Evolutionary conservation across 495 filamentous ascomycete species (phyloP).

Genomic region (Platismatia glauca): DNA sequence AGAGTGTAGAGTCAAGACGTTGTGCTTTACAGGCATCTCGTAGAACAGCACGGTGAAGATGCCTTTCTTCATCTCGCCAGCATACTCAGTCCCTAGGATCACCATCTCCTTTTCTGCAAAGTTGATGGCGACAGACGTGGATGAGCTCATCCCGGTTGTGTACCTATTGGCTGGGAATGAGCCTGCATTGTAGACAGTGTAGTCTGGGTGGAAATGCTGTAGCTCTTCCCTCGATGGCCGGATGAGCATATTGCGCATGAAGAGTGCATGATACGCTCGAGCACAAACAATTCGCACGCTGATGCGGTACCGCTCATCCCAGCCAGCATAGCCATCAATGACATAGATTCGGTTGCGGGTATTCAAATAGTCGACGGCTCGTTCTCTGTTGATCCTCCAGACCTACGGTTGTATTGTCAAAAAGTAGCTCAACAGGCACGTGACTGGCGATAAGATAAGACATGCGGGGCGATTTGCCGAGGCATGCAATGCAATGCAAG

Average conservation of each 20-base stretch:
- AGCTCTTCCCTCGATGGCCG: conserved; percentile 82
- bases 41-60: conserved; percentile 99
- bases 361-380: conserved; percentile 97
- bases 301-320: conserved; percentile 98
- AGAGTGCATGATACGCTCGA: conserved; percentile 96
- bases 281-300: conserved; percentile 96
- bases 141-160: conserved; percentile 96
- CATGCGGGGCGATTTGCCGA: conserved; percentile 24
- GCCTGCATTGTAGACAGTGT: conserved; percentile 99
- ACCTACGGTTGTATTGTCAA: conserved; percentile 51
- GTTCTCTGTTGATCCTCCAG: conserved; percentile 99
- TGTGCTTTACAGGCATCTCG: conserved; percentile 99
- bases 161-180: conserved; percentile 97
- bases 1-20: conserved; percentile 93
- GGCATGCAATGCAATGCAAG: conserved; percentile 17
- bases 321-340: conserved; percentile 92
- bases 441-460: conserved; percentile 24
- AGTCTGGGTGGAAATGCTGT: conserved; percentile 94
- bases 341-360: conserved; percentile 98
- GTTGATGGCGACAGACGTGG: conserved; percentile 79
- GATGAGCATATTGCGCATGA: conserved; percentile 99
- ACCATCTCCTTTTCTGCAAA: conserved; percentile 93
- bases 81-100: conserved; percentile 97
- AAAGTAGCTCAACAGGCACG: conserved; percentile 21
- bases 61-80: conserved; percentile 99